Conservation (phyloP, 371 early-diverging fungal genomes). For the Lichtheimia ramosa region DNA sequence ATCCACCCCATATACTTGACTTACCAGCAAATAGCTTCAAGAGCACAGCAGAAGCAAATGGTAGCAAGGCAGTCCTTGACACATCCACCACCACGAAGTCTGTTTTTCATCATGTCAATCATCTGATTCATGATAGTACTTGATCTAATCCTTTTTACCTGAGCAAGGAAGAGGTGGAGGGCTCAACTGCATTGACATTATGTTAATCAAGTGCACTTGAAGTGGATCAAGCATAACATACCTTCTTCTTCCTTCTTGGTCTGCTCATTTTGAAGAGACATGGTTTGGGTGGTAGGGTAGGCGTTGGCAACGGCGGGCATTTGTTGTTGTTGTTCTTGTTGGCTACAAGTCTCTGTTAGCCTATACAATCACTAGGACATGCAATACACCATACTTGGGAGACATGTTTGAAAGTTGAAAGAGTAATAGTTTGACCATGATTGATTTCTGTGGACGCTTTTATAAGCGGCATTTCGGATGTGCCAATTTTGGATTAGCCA, state of each 20-base stretch:
- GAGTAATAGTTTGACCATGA: background rate
- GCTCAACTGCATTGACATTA: constrained; percentile 1
- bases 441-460: too few relatives aligned
- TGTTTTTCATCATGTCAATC: background rate
- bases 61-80: constrained; percentile 36
- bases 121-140: background rate
- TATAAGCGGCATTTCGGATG: too few relatives aligned
- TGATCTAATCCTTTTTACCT: constrained; percentile 8
- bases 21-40: constrained; percentile 29
- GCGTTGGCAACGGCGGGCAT: constrained; percentile 3
- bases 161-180: constrained; percentile 12
- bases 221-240: background rate
- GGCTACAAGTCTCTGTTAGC: background rate
- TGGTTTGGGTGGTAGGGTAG: constrained; percentile 14
- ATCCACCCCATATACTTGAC: background rate
- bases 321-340: constrained; percentile 10
- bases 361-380: background rate
- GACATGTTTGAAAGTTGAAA: background rate
- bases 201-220: too few relatives aligned
- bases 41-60: constrained; percentile 38
- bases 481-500: too few relatives aligned
- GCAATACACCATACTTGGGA: background rate
- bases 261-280: constrained; percentile 9
- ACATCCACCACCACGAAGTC: constrained; percentile 41
- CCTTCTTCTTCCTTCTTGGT: constrained; percentile 13